Base-by-base conservation (phyloP, 345 rosid genomes). In the Rhodamnia argentea region DNA sequence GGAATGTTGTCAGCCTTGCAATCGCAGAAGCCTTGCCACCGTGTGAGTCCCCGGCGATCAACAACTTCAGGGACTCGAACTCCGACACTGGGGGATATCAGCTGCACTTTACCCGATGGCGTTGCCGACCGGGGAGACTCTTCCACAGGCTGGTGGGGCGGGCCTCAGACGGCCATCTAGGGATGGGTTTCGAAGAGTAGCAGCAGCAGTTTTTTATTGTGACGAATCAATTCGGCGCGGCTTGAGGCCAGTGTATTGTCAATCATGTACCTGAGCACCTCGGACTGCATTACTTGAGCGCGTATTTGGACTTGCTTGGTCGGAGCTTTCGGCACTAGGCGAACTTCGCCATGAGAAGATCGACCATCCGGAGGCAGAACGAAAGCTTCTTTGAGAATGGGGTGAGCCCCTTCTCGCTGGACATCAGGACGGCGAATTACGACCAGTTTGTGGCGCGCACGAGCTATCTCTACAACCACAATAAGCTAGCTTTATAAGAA, bases 281-380 rank as follows among this genome's bases (percentile, higher is more conserved):
- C 32, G 89, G 88, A 44, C 82, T 94, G 86, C 98, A 97, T 2
- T 93, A 95, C 89, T 89, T 96, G 89, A 91, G 94, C 86, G 99
- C 98, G 4, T 96, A 95, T 88, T 54, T 96, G 86, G 94, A 96
- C 90, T 94, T 98, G 10, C 85, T 96, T 6, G 98, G 95, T n/a
- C n/a, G n/a, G n/a, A n/a, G n/a, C n/a, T n/a, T n/a, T n/a, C n/a
- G n/a, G n/a, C n/a, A 94, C 82, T 98, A 98, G 10, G 98, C 97
- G 2, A 96, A 95, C 90, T 94, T 95, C 78, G 98, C 99, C 3
- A 94, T n/a, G n/a, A n/a, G n/a, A n/a, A n/a, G n/a, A n/a, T n/a
- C 98, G 0, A 95, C 99, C 51, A 94, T 96, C 53, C 89, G 95
- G 88, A 92, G 93, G 88, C 98, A 88, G 83, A 96, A 94, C 84